Evolutionary conservation across 73 alveolate species (phyloP), one percentile per base, ranked within the genome.

Genomic region (Tetrahymena borealis): DNA sequence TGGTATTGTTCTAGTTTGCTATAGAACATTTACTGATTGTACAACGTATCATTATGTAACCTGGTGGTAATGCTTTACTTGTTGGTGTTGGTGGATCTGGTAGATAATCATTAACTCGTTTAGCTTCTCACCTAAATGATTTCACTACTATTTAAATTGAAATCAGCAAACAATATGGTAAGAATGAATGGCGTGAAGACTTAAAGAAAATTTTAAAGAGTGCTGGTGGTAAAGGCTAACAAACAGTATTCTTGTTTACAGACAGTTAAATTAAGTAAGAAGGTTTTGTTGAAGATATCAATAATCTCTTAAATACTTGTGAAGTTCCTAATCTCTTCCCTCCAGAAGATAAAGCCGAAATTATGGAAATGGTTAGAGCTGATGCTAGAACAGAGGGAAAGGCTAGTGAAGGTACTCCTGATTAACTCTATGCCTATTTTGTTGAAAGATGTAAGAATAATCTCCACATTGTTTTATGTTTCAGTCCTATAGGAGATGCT

Each of bases 21-120:
- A 93, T 99, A 95, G 99, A 99, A 95, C 99, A 99, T 95, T 97
- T 99, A 78, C 96, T 99, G 41, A 98, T 99, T 78, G 97, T 99
- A 39, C 94, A 99, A 24, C 96, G 99, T 28, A 98, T 99, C 78
- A 90, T 99, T 40, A 98, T 98, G 77, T 98, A 98, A 78, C 99
- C 99, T 13, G 99, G 99, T 24, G 99, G 99, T 42, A 99, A 99
- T 95, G 99, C 99, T 39, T 94, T 99, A 92, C 95, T 99, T 20
- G 99, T 99, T n/a, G 99, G 99, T 20, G 99, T 99, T 32, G 99
- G 99, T n/a, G 99, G 99, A 11, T 98, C 99, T 16, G 99, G 99
- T 24, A 96, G 99, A 78, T 99, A 99, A 93, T 95, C 99, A 12
- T 94, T 99, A 43, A 97, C 99, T 11, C 92, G 99, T 38, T 93